Evolutionary conservation across 2,329 filamentous ascomycete genomes (phyloP).

Genomic region (Pyrenophora graminea): DNA sequence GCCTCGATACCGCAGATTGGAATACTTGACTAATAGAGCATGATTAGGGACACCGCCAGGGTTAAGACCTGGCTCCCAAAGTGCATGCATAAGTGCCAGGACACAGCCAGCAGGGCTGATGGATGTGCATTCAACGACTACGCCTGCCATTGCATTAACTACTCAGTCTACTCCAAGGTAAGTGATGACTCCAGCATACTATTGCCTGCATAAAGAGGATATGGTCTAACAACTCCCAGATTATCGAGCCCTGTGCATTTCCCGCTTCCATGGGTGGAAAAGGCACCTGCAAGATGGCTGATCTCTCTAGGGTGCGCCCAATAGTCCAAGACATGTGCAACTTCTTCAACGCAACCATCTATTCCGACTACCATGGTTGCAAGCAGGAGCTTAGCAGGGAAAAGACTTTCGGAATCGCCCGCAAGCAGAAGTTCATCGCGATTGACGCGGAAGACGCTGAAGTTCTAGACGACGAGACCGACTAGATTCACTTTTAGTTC

Average conservation of each 20-base stretch:
- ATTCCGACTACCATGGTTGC: slow-evolving; percentile 19
- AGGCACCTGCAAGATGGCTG: slow-evolving; percentile 18
- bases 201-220: not conserved
- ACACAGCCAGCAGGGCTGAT: slow-evolving; percentile 21
- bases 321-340: slow-evolving; percentile 30
- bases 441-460: not conserved
- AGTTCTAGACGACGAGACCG: too few species aligned
- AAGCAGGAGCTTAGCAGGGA: slow-evolving; percentile 20
- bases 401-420: slow-evolving; percentile 23
- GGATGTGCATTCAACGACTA: slow-evolving; percentile 30
- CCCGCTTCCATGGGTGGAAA: slow-evolving; percentile 13
- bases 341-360: slow-evolving; percentile 33
- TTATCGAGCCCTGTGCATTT: slow-evolving; percentile 26
- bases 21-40: not conserved
- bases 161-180: slow-evolving; percentile 25
- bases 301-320: slow-evolving; percentile 20
- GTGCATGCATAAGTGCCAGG: slow-evolving; percentile 26
- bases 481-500: too few species aligned
- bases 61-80: slow-evolving; percentile 15
- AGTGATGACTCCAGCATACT: not conserved
- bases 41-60: slow-evolving; percentile 17
- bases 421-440: slow-evolving; percentile 10
- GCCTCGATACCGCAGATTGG: too few species aligned
- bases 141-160: slow-evolving; percentile 30
- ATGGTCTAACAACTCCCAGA: slow-evolving; percentile 5